These are phyloP conservation scores for Cryptosporidium ryanae DNA, from an alignment of 169 alveolate species.

Conservation along the genomic window DNA sequence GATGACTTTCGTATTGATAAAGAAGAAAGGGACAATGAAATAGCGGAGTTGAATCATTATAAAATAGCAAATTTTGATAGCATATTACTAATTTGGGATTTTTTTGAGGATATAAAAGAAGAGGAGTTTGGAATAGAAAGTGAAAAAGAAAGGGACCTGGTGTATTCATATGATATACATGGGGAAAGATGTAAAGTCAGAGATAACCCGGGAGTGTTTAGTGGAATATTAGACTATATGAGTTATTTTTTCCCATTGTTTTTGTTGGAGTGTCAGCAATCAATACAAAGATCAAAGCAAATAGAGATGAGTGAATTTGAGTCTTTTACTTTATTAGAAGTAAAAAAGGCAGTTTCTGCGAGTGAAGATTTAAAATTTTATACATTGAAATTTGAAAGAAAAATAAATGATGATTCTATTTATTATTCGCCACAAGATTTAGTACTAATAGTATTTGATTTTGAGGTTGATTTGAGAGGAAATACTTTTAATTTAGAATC, in stretches of 20 bases:
- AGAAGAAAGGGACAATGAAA: no score
- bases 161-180: slow-evolving; percentile 20
- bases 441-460: slow-evolving; percentile 29
- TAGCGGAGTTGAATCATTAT: neutral
- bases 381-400: slow-evolving; percentile 15
- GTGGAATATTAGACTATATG: slow-evolving; percentile 29
- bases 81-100: slow-evolving; percentile 61
- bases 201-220: slow-evolving; percentile 33
- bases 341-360: neutral
- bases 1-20: no score
- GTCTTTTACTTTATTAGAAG: slow-evolving; percentile 21
- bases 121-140: slow-evolving; percentile 4
- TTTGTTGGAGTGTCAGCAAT: slow-evolving; percentile 67
- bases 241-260: slow-evolving; percentile 58
- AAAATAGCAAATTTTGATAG: slow-evolving; percentile 46
- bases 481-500: neutral
- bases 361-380: slow-evolving; percentile 16
- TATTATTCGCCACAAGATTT: slow-evolving; percentile 62
- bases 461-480: neutral
- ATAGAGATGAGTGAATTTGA: slow-evolving; percentile 65
- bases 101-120: slow-evolving; percentile 59
- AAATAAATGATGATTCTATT: neutral
- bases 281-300: slow-evolving; percentile 67
- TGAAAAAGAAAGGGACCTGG: slow-evolving; percentile 1
- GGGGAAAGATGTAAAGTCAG: slow-evolving; percentile 36